These are phyloP conservation scores for Tagetes erecta DNA, from an alignment of 129 eudicot species.

Conservation along the genomic window DNA sequence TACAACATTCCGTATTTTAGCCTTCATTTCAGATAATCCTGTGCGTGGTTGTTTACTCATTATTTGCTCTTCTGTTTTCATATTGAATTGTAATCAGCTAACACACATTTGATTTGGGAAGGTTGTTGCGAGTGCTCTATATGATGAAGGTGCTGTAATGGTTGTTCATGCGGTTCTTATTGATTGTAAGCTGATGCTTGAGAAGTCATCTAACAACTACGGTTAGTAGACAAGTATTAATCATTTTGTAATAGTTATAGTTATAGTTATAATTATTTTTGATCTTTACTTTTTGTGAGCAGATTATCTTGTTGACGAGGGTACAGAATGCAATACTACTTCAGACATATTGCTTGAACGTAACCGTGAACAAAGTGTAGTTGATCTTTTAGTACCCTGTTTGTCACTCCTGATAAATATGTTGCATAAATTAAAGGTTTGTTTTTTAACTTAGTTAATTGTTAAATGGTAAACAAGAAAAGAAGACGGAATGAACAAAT, in stretches of 20 bases:
- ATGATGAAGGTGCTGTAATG: conserved; percentile 92
- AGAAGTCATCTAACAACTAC: conserved; percentile 91
- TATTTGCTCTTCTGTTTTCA: not conserved
- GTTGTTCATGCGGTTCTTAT: conserved; percentile 87
- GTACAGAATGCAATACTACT: conserved; percentile 83
- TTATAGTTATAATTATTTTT: not conserved
- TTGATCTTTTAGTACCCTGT: conserved; percentile 85
- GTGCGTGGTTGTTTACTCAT: conserved; percentile 39
- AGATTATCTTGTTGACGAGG: conserved; percentile 99
- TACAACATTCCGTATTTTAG: conserved; percentile 86
- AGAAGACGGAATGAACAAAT: not conserved
- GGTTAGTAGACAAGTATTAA: conserved; percentile 53
- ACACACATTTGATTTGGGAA: conserved; percentile 32
- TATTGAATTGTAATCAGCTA: conserved; percentile 9
- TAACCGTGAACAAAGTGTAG: conserved; percentile 72
- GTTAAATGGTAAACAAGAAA: conserved; percentile 5
- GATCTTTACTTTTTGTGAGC: conserved; percentile 31
- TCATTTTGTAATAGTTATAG: not conserved
- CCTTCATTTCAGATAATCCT: conserved; percentile 80
- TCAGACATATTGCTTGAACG: conserved; percentile 91
- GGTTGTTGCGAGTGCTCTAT: conserved; percentile 85
- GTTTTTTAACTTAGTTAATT: conserved; percentile 1
- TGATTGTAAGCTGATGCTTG: conserved; percentile 84
- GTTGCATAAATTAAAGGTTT: conserved; percentile 76
- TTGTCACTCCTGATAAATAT: conserved; percentile 64